Conservation (phyloP, 1,284 basidiomycete species). For the Cryptococcus neoformans region DNA sequence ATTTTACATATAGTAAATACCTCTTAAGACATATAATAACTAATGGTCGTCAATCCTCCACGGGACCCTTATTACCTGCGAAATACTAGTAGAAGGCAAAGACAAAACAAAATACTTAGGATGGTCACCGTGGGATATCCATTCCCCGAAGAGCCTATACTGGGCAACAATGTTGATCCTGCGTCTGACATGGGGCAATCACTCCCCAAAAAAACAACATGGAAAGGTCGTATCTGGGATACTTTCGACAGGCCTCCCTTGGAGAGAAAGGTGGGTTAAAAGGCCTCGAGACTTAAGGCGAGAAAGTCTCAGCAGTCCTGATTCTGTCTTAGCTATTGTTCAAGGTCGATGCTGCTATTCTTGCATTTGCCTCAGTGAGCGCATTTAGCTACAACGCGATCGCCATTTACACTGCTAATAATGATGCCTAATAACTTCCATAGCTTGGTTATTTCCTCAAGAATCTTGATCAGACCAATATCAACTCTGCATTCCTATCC, state of each 20-base stretch:
- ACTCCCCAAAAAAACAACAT: slow-evolving; percentile 2
- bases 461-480: slow-evolving; percentile 37
- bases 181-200: not conserved
- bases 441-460: slow-evolving; percentile 40
- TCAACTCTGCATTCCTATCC: slow-evolving; percentile 29
- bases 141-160: slow-evolving; percentile 1
- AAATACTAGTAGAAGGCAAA: too few relatives aligned
- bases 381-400: not conserved
- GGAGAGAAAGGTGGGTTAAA: slow-evolving; percentile 23
- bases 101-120: too few relatives aligned
- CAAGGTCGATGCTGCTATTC: slow-evolving; percentile 41
- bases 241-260: slow-evolving; percentile 29
- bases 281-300: not conserved
- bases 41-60: not conserved
- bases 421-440: not conserved
- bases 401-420: not conserved
- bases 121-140: not conserved
- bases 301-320: not conserved
- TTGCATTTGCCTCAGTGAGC: slow-evolving; percentile 36
- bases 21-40: not conserved
- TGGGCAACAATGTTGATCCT: not conserved
- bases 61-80: too few relatives aligned
- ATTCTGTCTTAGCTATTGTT: slow-evolving; percentile 13
- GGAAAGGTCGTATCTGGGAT: slow-evolving; percentile 39
- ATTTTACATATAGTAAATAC: too few relatives aligned